Percentiles rank a stretch among this genome's conserved stretches.
phyloP scores from a whole-genome alignment of 148 eudicot genomes.

The Silene latifolia region DNA sequence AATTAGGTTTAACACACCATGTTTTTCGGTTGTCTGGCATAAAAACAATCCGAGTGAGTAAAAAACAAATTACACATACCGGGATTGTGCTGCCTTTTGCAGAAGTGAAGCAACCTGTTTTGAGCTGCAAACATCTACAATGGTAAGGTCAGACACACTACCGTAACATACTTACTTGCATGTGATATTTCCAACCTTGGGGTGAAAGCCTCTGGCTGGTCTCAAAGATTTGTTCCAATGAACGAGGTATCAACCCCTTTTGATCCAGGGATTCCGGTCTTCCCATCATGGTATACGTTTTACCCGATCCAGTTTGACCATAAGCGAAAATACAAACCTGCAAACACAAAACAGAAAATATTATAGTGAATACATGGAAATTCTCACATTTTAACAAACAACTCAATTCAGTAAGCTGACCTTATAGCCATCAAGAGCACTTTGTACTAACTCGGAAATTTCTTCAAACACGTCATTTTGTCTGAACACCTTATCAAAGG shows the following conservation, averaged over 20 bases:
- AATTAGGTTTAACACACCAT: slow-evolving; percentile 68
- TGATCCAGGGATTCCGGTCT: slow-evolving; percentile 52
- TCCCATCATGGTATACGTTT: slow-evolving; percentile 85
- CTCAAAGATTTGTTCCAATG: slow-evolving; percentile 68
- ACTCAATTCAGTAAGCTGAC: slow-evolving; percentile 19
- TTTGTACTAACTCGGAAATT: slow-evolving; percentile 74
- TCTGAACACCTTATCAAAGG: slow-evolving; percentile 63
- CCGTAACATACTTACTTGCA: slow-evolving; percentile 45
- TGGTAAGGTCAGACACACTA: slow-evolving; percentile 62
- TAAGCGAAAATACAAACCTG: slow-evolving; percentile 85
- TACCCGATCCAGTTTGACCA: slow-evolving; percentile 85
- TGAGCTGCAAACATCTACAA: slow-evolving; percentile 69
- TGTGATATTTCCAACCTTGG: slow-evolving; percentile 72
- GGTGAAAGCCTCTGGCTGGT: slow-evolving; percentile 58
- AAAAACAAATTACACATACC: slow-evolving; percentile 29
- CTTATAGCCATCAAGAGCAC: slow-evolving; percentile 92
- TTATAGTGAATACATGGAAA: background rate
- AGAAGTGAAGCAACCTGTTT: slow-evolving; percentile 71
- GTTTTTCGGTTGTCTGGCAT: slow-evolving; percentile 69
- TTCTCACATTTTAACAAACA: background rate
- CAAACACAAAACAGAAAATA: background rate
- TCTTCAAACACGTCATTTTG: slow-evolving; percentile 65
- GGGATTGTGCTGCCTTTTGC: slow-evolving; percentile 66
- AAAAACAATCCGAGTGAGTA: background rate
- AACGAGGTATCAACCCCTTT: slow-evolving; percentile 83